Evolutionary conservation across 2,329 filamentous ascomycete species (phyloP), one percentile per base, ranked within the genome.

Genomic region (Lithohypha guttulata): DNA sequence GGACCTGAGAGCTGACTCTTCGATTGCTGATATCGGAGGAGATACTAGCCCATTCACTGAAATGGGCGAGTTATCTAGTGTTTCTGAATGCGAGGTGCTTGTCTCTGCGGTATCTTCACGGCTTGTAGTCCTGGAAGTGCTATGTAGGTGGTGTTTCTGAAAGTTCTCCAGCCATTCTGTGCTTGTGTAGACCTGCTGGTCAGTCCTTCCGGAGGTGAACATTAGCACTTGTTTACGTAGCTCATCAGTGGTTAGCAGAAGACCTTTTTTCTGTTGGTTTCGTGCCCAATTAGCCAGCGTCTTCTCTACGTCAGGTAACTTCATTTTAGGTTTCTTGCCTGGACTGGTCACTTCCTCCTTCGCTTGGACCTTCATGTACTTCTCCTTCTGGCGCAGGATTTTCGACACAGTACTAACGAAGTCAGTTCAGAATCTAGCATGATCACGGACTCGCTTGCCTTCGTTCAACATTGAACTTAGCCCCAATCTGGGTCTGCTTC

Each of bases 401-500:
- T 98, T 98, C 39, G 91, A 98, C n/a, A 98, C 91, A 34, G 91
- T 98, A 65, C 91, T 98, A 59, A 54, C 35, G 30, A 30, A 21
- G 28, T 33, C 42, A 49, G 47, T 21, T 43, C 40, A 20, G 36
- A 42, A 27, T 34, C 29, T n/a, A 31, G 25, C 10, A 34, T 27
- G 50, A 34, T 41, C 41, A 53, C 30, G 39, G 33, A 46, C 50
- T 46, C 39, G 42, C 47, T 47, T 78, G 96, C 91, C 91, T 96
- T 80, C 91, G 71, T 65, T 98, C 91, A 37, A 98, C 91, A 23
- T 87, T 89, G 63, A 98, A 98, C 58, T 86, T 78, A 43, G 80
- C 81, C 63, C 91, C 91, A 62, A 98, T 98, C 56, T 96, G 89
- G 13, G 86, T 91, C 65, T 98, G 91, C 63, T 94, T 94, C 31